Evolutionary conservation across 208 protist genomes (phyloP).

Genomic region (Novymonas esmeraldas): DNA sequence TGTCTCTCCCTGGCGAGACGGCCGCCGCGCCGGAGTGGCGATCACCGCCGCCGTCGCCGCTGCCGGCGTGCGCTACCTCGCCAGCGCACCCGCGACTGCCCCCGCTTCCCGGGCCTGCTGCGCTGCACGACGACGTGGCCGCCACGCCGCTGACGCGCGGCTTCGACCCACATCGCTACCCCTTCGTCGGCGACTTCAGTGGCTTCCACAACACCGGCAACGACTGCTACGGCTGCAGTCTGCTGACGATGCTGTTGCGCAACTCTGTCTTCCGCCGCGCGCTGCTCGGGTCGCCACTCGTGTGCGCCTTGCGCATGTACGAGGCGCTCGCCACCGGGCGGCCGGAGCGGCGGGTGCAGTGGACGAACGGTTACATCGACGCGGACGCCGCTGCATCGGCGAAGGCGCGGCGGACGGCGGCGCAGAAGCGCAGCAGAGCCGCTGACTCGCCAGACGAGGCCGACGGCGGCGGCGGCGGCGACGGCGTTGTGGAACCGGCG

Average conservation of each 20-base stretch:
- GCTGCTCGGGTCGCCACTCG: conserved; percentile 36
- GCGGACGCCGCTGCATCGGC: conserved; percentile 5
- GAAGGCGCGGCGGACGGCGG: background rate
- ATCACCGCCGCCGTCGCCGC: conserved; percentile 1
- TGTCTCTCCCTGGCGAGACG: background rate
- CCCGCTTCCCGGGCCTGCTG: background rate
- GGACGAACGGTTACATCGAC: conserved; percentile 17
- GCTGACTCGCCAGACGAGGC: background rate
- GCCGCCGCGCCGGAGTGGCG: conserved; percentile 1
- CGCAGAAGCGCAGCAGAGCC: conserved; percentile 1
- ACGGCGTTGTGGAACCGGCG: no score
- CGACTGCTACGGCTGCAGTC: conserved; percentile 87
- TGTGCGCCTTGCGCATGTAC: conserved; percentile 23
- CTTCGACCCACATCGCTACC: background rate
- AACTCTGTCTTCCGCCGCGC: conserved; percentile 50
- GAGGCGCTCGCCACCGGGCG: conserved; percentile 8
- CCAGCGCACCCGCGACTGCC: background rate
- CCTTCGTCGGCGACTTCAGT: conserved; percentile 44
- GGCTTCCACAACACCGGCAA: conserved; percentile 81
- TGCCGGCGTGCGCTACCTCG: background rate
- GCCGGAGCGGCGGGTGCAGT: conserved; percentile 23
- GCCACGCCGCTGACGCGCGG: background rate
- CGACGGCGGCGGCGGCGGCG: background rate
- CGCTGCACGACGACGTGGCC: background rate
- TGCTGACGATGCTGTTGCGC: conserved; percentile 76